Evolutionary conservation across 371 early-diverging fungal species (phyloP), one percentile per base, ranked within the genome.

Genomic region (Apophysomyces ossiformis): DNA sequence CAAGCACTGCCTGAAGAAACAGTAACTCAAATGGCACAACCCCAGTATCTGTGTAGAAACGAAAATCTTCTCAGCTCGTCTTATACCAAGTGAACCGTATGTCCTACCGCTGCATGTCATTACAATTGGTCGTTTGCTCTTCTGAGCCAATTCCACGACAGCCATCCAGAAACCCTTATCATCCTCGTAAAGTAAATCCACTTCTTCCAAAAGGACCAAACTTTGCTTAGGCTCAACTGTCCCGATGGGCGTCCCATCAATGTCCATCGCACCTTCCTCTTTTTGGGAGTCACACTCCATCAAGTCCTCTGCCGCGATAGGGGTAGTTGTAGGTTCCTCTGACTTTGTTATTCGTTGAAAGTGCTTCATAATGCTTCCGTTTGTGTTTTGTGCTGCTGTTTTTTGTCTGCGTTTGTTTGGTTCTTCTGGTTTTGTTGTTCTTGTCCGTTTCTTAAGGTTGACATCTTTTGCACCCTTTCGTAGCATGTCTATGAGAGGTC

Each of bases 141-240:
- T 87, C 57, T 86, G 83, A 11, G 91, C 84, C 35, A 95, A 67
- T 32, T 86, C 79, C 41, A 82, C 71, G 5, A 95, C 80, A 2
- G 89, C 87, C 0, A 84, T 63, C 93, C 93, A 93, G 57, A 94
- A 89, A 0, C 92, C 90, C 44, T 87, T 87, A 67, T 95, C 95
- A 37, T 90, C 88, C 36, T 94, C 93, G 77, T 87, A 93, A 11
- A 94, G 67, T 3, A 92, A 68, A 69, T 95, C 95, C 0, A 88
- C 90, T 45, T 94, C 91, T 64, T 95, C 95, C 21, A 95, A 70
- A 7, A 95, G 70, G 9, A 95, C 79, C 46, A 94, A 69, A 61
- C 87, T 82, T 64, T 91, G 86, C 44, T 69, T 74, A 15, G 72
- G 70, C 38, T 63, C 56, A 7, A 50, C 15, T 32, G 36, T n/a